Evolutionary conservation across 1,139 yeast genomes (phyloP).

Genomic region (Meyerozyma athensensis): DNA sequence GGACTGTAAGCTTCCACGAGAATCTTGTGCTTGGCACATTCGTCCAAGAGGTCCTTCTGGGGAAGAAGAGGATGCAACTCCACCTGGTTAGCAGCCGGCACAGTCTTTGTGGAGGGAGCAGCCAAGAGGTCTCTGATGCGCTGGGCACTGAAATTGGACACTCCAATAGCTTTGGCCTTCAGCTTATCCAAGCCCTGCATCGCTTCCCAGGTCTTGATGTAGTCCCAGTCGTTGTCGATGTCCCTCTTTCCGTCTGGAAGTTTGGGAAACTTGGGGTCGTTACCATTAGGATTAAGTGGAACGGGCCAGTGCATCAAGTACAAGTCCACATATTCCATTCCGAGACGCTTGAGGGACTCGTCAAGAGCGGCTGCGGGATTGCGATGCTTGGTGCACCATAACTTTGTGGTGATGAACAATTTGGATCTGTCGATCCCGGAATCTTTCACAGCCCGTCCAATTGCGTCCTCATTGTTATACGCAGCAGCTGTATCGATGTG

Average conservation of each 20-base stretch:
- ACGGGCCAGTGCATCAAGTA: conserved; percentile 86
- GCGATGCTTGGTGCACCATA: conserved; percentile 66
- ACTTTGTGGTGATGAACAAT: conserved; percentile 73
- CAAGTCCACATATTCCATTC: conserved; percentile 77
- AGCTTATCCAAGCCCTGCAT: conserved; percentile 12
- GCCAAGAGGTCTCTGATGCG: conserved; percentile 14
- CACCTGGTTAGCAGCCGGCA: conserved; percentile 71
- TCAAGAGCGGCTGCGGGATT: conserved; percentile 57
- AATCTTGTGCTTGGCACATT: conserved; percentile 50
- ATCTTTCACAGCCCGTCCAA: conserved; percentile 31
- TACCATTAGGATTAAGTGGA: conserved; percentile 6
- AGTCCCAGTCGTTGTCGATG: conserved; percentile 8
- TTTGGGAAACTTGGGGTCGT: conserved; percentile 3
- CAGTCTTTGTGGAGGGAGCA: conserved; percentile 21
- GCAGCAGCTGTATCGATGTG: conserved; percentile 18
- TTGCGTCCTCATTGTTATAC: conserved; percentile 15
- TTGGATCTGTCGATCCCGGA: conserved; percentile 68
- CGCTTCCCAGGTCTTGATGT: conserved; percentile 11
- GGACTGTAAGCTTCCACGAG: conserved; percentile 76
- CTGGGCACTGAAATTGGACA: conserved; percentile 16
- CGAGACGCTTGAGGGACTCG: conserved; percentile 58
- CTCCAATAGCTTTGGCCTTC: conserved; percentile 18
- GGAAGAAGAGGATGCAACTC: conserved; percentile 76
- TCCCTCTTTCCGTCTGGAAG: conserved; percentile 7
- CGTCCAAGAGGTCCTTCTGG: conserved; percentile 58